Conservation (phyloP, 2,329 filamentous ascomycete genomes). For the Tolypocladium guangdongense region DNA sequence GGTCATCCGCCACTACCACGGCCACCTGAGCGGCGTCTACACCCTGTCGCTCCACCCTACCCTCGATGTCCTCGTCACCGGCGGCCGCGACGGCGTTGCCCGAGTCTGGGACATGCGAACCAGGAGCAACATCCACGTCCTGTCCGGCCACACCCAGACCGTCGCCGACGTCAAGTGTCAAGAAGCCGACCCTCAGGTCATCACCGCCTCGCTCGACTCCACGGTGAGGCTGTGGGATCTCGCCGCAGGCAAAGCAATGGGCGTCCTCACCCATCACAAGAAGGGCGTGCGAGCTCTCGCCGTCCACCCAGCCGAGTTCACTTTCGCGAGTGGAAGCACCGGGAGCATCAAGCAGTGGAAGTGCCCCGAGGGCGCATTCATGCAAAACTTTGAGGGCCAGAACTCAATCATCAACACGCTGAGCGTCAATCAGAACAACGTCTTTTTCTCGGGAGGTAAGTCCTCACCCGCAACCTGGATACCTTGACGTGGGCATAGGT, state of each 20-base stretch:
- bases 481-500: neutral
- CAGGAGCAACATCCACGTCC: slow-evolving; percentile 86
- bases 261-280: slow-evolving; percentile 94
- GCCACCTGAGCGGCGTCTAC: slow-evolving; percentile 92
- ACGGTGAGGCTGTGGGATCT: slow-evolving; percentile 92
- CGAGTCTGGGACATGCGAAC: slow-evolving; percentile 99
- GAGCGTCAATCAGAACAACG: slow-evolving; percentile 87
- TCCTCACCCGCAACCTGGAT: neutral
- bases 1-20: slow-evolving; percentile 95
- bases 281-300: slow-evolving; percentile 84
- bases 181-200: slow-evolving; percentile 92
- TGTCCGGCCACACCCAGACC: slow-evolving; percentile 82
- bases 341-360: slow-evolving; percentile 99
- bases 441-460: slow-evolving; percentile 75
- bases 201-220: slow-evolving; percentile 83
- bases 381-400: slow-evolving; percentile 97
- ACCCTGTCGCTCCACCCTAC: slow-evolving; percentile 88
- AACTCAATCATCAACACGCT: slow-evolving; percentile 95
- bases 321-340: slow-evolving; percentile 85
- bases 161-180: slow-evolving; percentile 85
- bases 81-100: slow-evolving; percentile 86
- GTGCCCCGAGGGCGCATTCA: slow-evolving; percentile 93
- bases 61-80: slow-evolving; percentile 87
- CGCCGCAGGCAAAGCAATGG: slow-evolving; percentile 91
- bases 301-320: slow-evolving; percentile 85